Conservation (phyloP, 371 early-diverging fungal genomes). For the Lichtheimia ornata region DNA sequence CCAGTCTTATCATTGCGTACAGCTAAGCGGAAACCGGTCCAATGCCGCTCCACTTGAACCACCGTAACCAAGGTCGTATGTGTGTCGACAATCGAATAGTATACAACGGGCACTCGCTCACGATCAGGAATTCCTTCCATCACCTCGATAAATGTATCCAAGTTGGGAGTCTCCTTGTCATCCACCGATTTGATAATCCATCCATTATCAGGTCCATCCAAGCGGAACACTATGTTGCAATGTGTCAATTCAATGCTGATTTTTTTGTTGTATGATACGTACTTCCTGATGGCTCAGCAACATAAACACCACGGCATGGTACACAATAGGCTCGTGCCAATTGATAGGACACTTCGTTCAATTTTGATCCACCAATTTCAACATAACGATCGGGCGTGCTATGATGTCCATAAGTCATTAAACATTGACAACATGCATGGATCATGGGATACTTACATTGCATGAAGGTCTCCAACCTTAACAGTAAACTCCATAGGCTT, state of each 20-base stretch:
- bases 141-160: constrained; percentile 78
- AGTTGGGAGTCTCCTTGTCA: constrained; percentile 68
- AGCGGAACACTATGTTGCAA: constrained; percentile 58
- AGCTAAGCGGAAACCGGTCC: constrained; percentile 77
- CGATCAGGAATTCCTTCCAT: constrained; percentile 77
- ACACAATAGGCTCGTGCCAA: constrained; percentile 79
- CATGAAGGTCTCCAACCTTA: constrained; percentile 71
- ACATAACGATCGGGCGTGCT: constrained; percentile 79
- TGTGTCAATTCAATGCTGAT: background rate
- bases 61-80: constrained; percentile 75
- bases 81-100: constrained; percentile 77
- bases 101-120: constrained; percentile 77
- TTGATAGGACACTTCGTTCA: constrained; percentile 89
- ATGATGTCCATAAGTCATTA: background rate
- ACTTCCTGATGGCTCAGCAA: constrained; percentile 62
- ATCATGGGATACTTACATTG: constrained; percentile 49
- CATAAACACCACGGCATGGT: constrained; percentile 88
- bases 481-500: constrained; percentile 62
- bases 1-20: constrained; percentile 79
- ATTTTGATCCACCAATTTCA: constrained; percentile 86
- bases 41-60: constrained; percentile 78
- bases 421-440: background rate
- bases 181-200: constrained; percentile 79
- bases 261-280: constrained; percentile 16
- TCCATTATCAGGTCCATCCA: constrained; percentile 80